phyloP scores from a whole-genome alignment of 805 yeast genomes.

The Candida schatavii region DNA sequence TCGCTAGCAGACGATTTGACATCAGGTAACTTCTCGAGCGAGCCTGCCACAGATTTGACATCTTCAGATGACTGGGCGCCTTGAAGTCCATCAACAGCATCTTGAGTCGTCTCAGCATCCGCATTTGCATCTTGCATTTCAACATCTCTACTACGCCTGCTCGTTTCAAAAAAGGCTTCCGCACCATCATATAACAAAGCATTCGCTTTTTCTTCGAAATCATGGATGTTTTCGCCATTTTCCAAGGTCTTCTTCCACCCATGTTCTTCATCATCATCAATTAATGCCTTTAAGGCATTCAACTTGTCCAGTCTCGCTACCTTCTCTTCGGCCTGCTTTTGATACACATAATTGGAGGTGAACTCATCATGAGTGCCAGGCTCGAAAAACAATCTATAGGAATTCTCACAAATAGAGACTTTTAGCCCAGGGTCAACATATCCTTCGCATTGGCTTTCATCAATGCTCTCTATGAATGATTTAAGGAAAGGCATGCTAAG shows the following conservation, averaged over 20 bases:
- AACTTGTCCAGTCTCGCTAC: constrained; percentile 27
- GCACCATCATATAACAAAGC: constrained; percentile 41
- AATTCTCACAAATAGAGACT: constrained; percentile 74
- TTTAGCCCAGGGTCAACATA: constrained; percentile 65
- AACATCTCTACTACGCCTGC: constrained; percentile 9
- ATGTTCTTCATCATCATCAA: constrained; percentile 44
- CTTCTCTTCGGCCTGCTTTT: constrained; percentile 28
- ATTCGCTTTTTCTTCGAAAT: constrained; percentile 27
- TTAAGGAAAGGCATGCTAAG: constrained; percentile 78
- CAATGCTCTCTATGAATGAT: constrained; percentile 51
- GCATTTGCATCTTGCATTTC: constrained; percentile 12
- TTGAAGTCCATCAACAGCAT: constrained; percentile 8
- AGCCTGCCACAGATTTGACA: constrained; percentile 6
- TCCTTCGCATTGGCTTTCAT: constrained; percentile 59
- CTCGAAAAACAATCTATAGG: constrained; percentile 80
- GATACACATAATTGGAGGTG: constrained; percentile 55
- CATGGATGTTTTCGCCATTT: constrained; percentile 35
- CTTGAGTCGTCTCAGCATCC: constrained; percentile 9
- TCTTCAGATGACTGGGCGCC: no score
- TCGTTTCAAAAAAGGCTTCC: constrained; percentile 18
- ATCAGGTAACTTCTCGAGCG: background rate
- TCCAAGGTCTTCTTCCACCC: constrained; percentile 54
- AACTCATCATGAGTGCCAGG: constrained; percentile 76
- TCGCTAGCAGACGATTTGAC: background rate
- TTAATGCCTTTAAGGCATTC: constrained; percentile 31